phyloP scores from a whole-genome alignment of 768 basidiomycete species.

The Suillus ampliporus region DNA sequence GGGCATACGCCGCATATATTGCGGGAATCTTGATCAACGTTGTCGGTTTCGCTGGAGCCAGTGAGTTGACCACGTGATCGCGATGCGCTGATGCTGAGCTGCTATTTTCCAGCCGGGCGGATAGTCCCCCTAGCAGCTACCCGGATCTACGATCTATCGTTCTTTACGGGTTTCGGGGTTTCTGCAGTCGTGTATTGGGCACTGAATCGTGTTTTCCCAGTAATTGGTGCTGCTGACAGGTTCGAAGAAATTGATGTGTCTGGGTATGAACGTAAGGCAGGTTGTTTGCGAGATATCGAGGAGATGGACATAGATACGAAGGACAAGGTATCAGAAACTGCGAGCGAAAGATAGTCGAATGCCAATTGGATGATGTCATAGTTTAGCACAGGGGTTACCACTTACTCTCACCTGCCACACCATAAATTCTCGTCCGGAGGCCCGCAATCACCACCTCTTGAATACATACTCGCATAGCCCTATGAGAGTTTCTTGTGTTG shows the following conservation, averaged over 20 bases:
- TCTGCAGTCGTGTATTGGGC: constrained; percentile 67
- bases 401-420: background rate
- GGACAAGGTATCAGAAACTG: background rate
- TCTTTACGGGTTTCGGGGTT: constrained; percentile 81
- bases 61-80: constrained; percentile 41
- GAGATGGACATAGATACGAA: background rate
- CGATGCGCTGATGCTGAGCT: background rate
- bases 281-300: background rate
- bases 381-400: background rate
- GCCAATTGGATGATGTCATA: background rate
- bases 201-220: constrained; percentile 65
- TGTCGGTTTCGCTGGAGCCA: constrained; percentile 80
- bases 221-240: constrained; percentile 49
- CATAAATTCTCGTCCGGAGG: constrained; percentile 34
- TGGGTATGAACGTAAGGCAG: constrained; percentile 16
- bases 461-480: constrained; percentile 51
- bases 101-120: constrained; percentile 50
- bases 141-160: constrained; percentile 75
- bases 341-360: background rate
- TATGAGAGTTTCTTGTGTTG: constrained; percentile 54
- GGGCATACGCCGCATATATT: constrained; percentile 71
- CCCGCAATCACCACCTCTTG: constrained; percentile 62
- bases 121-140: constrained; percentile 71
- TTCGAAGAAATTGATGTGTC: constrained; percentile 69
- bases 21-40: constrained; percentile 85